phyloP scores from a whole-genome alignment of 2,329 filamentous ascomycete species.

The Exophiala xenobiotica region DNA sequence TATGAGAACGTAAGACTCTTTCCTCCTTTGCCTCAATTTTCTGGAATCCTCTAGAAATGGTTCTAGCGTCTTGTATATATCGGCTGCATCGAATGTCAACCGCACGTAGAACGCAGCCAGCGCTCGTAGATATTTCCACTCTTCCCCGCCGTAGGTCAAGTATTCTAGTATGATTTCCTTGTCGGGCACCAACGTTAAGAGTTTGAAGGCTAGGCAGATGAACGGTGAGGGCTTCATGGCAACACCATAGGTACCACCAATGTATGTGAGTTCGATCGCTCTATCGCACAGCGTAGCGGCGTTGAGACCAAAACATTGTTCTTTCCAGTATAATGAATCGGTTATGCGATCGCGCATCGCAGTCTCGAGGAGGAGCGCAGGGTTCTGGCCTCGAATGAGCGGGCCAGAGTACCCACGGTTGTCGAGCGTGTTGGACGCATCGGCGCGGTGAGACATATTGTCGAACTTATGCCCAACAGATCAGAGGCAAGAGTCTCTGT shows the following conservation, averaged over 20 bases:
- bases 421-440: constrained; percentile 76
- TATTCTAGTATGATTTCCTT: constrained; percentile 79
- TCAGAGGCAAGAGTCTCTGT: no score
- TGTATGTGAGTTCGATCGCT: constrained; percentile 76
- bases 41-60: constrained; percentile 77
- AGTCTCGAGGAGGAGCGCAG: constrained; percentile 93
- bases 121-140: constrained; percentile 80
- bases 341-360: constrained; percentile 92
- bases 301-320: constrained; percentile 96
- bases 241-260: constrained; percentile 84
- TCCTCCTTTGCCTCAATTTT: constrained; percentile 75
- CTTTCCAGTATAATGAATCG: constrained; percentile 96
- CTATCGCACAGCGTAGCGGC: constrained; percentile 78
- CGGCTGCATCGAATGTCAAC: constrained; percentile 76
- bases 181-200: constrained; percentile 81
- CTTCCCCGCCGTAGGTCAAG: constrained; percentile 73
- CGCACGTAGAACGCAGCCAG: constrained; percentile 92
- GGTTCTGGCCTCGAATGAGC: constrained; percentile 86
- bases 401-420: constrained; percentile 77
- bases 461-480: no score
- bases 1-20: constrained; percentile 72
- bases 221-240: constrained; percentile 86
- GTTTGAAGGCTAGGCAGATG: constrained; percentile 89
- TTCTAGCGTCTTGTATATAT: constrained; percentile 78
- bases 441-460: constrained; percentile 67